Evolutionary conservation across 805 yeast species (phyloP).

Genomic region (Metschnikowia cerradonensis): DNA sequence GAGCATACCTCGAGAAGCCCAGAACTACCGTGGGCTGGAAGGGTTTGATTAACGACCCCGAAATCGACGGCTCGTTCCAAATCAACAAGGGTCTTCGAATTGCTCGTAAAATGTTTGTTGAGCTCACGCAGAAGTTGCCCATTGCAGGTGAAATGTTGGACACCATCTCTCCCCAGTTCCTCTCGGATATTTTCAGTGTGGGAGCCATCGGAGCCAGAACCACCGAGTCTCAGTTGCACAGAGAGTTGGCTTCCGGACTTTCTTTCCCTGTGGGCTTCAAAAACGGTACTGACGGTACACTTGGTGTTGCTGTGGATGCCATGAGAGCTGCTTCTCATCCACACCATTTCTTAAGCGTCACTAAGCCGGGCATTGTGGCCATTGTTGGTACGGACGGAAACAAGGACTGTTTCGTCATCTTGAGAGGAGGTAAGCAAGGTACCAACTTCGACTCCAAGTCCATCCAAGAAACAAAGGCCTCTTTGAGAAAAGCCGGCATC

Average conservation of each 20-base stretch:
- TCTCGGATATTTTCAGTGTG: constrained; percentile 83
- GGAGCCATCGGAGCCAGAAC: constrained; percentile 99
- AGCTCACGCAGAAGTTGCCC: constrained; percentile 75
- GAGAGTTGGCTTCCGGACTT: constrained; percentile 95
- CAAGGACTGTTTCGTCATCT: constrained; percentile 86
- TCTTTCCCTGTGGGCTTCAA: constrained; percentile 99
- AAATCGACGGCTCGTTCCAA: constrained; percentile 84
- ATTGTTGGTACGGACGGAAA: constrained; percentile 96
- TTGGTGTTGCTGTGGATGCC: constrained; percentile 92
- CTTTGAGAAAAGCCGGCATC: constrained; percentile 46
- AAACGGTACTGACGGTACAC: constrained; percentile 95
- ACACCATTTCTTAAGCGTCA: constrained; percentile 96
- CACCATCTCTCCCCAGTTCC: constrained; percentile 94
- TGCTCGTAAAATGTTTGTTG: constrained; percentile 79
- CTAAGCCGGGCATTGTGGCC: constrained; percentile 95
- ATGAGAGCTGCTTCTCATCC: constrained; percentile 85
- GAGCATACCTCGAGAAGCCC: constrained; percentile 97
- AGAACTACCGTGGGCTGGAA: constrained; percentile 99
- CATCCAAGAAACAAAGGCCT: constrained; percentile 69
- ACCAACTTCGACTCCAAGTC: constrained; percentile 85
- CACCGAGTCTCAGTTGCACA: constrained; percentile 95
- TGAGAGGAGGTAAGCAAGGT: constrained; percentile 93
- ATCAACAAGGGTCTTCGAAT: constrained; percentile 91
- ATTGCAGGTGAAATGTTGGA: constrained; percentile 98
- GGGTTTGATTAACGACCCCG: constrained; percentile 96